These are phyloP conservation scores for Neurospora sp. DNA, from an alignment of 495 filamentous ascomycete species.

Conservation along the genomic window DNA sequence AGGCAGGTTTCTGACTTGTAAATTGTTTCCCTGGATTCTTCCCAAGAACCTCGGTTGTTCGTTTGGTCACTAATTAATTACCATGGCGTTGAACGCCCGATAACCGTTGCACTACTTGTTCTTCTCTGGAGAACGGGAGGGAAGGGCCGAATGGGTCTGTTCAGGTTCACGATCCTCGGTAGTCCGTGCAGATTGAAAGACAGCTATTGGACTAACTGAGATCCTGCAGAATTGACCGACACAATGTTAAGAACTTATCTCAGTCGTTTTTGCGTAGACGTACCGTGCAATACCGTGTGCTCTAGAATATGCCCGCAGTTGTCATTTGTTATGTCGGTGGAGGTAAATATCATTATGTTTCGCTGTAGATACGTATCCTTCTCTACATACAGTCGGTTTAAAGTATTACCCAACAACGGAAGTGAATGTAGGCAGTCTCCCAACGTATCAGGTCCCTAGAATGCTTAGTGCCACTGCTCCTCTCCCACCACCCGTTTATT, in stretches of 20 bases:
- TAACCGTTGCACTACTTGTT: background rate
- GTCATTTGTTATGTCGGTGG: background rate
- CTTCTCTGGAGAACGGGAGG: background rate
- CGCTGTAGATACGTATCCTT: too few relatives aligned
- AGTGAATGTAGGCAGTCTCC: too few relatives aligned
- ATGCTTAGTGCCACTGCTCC: too few relatives aligned
- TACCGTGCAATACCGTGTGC: background rate
- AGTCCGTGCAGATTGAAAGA: background rate
- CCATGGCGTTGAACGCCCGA: background rate
- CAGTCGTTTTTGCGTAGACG: background rate
- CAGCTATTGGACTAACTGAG: background rate
- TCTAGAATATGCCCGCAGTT: too few relatives aligned
- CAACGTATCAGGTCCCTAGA: too few relatives aligned
- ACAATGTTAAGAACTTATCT: background rate
- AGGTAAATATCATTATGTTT: background rate
- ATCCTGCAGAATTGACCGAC: background rate
- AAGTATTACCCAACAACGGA: background rate
- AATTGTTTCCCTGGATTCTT: background rate
- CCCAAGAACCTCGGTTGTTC: too few relatives aligned
- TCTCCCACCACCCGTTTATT: too few relatives aligned
- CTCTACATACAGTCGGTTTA: background rate
- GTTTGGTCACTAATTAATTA: too few relatives aligned
- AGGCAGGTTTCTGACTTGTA: background rate
- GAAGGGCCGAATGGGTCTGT: background rate
- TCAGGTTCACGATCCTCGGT: background rate